Evolutionary conservation across 2,329 filamentous ascomycete species (phyloP), one percentile per base, ranked within the genome.

Genomic region (Venturia effusa): DNA sequence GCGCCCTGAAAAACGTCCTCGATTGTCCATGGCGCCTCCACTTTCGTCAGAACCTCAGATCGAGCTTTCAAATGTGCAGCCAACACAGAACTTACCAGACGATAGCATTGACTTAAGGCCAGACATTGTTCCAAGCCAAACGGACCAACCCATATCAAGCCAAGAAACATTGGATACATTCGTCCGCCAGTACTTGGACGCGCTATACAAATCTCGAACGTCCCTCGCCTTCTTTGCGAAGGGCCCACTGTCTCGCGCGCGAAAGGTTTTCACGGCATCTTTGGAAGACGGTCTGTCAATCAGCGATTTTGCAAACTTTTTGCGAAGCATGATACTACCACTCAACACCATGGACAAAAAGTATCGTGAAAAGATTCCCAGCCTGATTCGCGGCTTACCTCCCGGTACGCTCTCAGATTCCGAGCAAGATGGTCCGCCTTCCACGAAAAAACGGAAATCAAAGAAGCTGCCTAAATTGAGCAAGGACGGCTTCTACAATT

Each of bases 171-270:
- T 75, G 85, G 87, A 64, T 82, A 84, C 66, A 6, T 65, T 73
- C 19, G 67, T 71, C 2, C 70, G 71, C 30, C 70, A 75, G 59
- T 76, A 75, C 65, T 70, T 81, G 24, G 77, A 80, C 17, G 74
- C 77, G 39, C 68, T 81, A 67, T 80, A 83, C 71, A 68, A 77
- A 13, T 76, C 72, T 10, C 75, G 89, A 81, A 89, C 88, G 40
- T 90, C 89, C 3, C 77, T 93, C 64, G 89, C 89, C 65, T 94
- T 92, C 74, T 92, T 93, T 74, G 87, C 87, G 24, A 94, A 94
- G 76, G 90, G 89, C 0, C 88, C 90, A 1, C 77, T 94, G 24
- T 90, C 89, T 55, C 83, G 89, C 68, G 87, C 88, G 57, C 83
- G 89, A 65, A 88, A 87, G 59, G 83, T 86, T 17, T 40, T 57